Base-by-base conservation (phyloP, 495 filamentous ascomycete species). In the Filosporella fistucella region DNA sequence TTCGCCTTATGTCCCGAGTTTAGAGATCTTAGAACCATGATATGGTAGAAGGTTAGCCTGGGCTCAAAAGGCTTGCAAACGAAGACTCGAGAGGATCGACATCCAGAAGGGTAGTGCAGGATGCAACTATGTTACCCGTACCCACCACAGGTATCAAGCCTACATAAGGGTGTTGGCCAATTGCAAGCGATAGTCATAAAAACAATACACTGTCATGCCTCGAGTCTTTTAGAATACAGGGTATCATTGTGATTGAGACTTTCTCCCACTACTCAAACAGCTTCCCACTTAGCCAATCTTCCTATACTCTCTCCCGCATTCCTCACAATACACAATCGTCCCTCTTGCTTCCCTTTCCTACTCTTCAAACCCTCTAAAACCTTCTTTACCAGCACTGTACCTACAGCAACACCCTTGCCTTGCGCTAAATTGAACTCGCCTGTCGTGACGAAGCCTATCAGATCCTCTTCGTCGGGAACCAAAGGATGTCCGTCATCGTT, bases 361-460 rank as follows among this genome's bases (percentile, higher is more conserved):
- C 30, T 46, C 26, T 26, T 64, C 14, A 58, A 49, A 25, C 56
- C 51, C 25, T 65, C 65, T 9, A 73, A 44, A 20, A 85, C 78
- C 65, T 77, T 86, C 3, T 60, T 66, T 3, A 90, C 65, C 2
- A 77, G 65, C 17, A 96, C 64, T 14, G 75, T 82, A 0, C 87
- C 93, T 47, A 98, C 73, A 0, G 83, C 91, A 18, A 82, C 82
- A 0, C 81, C 84, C 57, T 74, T 75, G 1, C 91, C 93, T 48
- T 89, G 79, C 5, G 79, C 81, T 3, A 96, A 71, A 53, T 86
- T 86, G 53, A 84, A 96, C 41, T 86, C 84, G 2, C 91, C 93
- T 2, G 83, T 86, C 18, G 89, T 96, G 17, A 96, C 82, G 61
- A 95, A 98, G 0, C 93, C 93, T 30, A 98, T 85, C 23, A 96